These are phyloP conservation scores for Lentinula aciculospora DNA, from an alignment of 768 basidiomycete species.

Conservation along the genomic window DNA sequence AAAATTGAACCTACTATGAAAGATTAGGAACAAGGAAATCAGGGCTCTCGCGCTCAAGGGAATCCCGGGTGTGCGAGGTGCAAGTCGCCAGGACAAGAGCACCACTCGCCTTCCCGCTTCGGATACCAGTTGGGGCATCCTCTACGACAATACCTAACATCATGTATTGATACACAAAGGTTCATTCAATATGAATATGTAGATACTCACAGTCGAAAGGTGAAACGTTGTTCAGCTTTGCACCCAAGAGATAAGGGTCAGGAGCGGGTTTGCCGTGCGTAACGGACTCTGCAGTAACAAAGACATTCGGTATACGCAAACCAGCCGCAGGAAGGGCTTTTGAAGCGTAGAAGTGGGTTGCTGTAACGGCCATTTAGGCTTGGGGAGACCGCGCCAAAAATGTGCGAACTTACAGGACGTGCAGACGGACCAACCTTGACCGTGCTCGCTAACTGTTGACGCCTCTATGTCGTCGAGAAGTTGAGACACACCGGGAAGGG, in stretches of 20 bases:
- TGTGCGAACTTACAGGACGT: constrained; percentile 7
- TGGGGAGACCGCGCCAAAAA: not conserved
- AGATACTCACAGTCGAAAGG: constrained; percentile 30
- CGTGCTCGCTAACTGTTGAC: not conserved
- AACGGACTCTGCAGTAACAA: constrained; percentile 57
- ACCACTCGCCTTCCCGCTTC: constrained; percentile 56
- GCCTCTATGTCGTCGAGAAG: constrained; percentile 9
- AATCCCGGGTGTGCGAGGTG: constrained; percentile 53
- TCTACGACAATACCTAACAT: constrained; percentile 53
- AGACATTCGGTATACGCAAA: constrained; percentile 38
- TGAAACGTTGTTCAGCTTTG: constrained; percentile 38
- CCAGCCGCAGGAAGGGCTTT: constrained; percentile 49
- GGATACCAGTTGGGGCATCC: constrained; percentile 64
- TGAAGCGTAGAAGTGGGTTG: constrained; percentile 50
- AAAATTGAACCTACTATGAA: constrained; percentile 31
- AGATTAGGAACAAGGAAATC: constrained; percentile 50
- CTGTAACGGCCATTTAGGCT: constrained; percentile 18
- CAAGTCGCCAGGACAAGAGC: constrained; percentile 56
- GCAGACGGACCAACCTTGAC: constrained; percentile 11
- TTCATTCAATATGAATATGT: not conserved
- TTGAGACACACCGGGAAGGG: constrained; percentile 8
- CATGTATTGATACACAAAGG: not conserved
- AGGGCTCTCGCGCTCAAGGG: constrained; percentile 38
- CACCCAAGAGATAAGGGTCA: constrained; percentile 65
- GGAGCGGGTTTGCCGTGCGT: constrained; percentile 60